Evolutionary conservation across 208 protist genomes (phyloP), one percentile per base, ranked within the genome.

Genomic region (Leishmania mexicana): DNA sequence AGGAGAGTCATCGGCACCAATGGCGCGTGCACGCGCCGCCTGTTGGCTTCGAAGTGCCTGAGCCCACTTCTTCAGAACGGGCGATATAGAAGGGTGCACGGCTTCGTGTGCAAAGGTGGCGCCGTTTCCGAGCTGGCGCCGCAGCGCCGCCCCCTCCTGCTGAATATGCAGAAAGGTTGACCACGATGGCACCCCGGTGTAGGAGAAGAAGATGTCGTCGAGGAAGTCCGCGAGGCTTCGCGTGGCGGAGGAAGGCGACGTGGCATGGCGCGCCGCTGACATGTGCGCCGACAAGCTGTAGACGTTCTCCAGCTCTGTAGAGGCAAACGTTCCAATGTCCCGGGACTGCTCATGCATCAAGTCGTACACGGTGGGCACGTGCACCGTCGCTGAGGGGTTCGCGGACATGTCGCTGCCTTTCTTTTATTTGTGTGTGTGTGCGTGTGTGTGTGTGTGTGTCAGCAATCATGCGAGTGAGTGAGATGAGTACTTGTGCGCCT

Each of bases 181-280:
- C 38, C 85, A 84, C 5, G 89, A 86, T 19, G 71, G 65, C n/a
- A 88, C 84, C 35, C 92, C 94, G 11, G 87, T 92, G 79, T 93
- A 95, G 47, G 92, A 92, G 84, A 80, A 84, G 51, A 97, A 87
- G 62, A 93, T 75, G 70, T 93, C 89, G 76, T 94, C 85, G 19
- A 94, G 79, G 17, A 92, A 78, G 31, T 76, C 80, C 49, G 76
- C 75, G 7, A 83, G 31, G 68, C 64, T 57, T 6, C 81, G 68
- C n/a, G 89, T 90, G 76, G 75, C 71, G 58, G 71, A 80, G 38
- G 45, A 72, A 47, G 60, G 62, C 31, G 76, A 58, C 1, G 54
- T 58, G n/a, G 58, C 76, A 47, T 19, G 42, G 21, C 28, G 42
- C 31, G 42, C 15, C 4, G 45, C 62, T 42, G 42, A 49, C 24